A percentile compares a stretch with the other conserved stretches of the same genome.
phyloP scores from a whole-genome alignment of 768 basidiomycete species.

The Suillus plorans region DNA sequence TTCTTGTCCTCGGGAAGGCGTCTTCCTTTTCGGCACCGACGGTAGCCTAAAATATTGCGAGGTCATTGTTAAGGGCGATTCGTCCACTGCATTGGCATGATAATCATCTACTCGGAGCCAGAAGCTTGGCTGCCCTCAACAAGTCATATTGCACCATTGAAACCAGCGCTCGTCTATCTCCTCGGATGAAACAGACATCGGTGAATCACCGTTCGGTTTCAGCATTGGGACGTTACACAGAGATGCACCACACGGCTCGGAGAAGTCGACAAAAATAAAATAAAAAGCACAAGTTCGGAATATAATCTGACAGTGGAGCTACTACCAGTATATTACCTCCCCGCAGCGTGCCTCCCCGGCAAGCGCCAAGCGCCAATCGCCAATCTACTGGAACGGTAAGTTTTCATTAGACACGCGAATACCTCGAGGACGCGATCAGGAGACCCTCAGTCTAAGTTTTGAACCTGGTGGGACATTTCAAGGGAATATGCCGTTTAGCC shows the following conservation, averaged over 20 bases:
- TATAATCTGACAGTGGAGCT: background rate
- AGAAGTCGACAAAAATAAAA: background rate
- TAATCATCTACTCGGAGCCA: background rate
- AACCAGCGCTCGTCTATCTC: background rate
- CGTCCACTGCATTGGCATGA: background rate
- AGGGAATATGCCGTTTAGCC: slow-evolving; percentile 1
- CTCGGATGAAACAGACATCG: background rate
- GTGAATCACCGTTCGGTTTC: slow-evolving; percentile 1
- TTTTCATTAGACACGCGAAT: slow-evolving; percentile 25
- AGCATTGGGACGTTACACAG: background rate
- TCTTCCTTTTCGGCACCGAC: slow-evolving; percentile 13
- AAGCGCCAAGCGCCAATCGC: slow-evolving; percentile 1
- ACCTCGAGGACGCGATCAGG: slow-evolving; percentile 34
- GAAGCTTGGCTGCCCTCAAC: background rate
- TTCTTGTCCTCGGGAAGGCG: slow-evolving; percentile 6
- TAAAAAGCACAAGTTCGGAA: background rate
- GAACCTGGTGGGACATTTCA: background rate
- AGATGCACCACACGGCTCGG: background rate
- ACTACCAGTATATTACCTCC: background rate
- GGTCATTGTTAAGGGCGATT: background rate
- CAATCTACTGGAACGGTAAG: slow-evolving; percentile 13
- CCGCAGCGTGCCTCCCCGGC: slow-evolving; percentile 7
- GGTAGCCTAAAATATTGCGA: background rate
- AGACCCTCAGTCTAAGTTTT: slow-evolving; percentile 14
- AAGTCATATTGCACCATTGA: slow-evolving; percentile 1